Evolutionary conservation across 805 yeast species (phyloP).

Genomic region (Saccharomycopsis capsularis): DNA sequence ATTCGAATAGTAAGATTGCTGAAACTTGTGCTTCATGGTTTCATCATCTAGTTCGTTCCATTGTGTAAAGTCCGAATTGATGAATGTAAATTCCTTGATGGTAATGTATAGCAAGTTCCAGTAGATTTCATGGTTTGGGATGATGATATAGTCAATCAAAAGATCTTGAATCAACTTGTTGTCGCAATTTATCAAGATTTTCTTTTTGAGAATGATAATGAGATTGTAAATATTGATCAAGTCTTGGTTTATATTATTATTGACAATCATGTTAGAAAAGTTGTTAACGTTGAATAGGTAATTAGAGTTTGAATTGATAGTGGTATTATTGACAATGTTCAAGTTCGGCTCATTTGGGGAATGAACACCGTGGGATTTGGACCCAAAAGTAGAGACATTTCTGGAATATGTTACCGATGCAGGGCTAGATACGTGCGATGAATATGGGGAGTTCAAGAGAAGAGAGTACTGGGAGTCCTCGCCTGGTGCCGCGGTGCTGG

Average conservation of each 20-base stretch:
- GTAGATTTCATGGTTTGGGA: constrained; percentile 35
- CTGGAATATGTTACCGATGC: constrained; percentile 16
- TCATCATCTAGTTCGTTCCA: constrained; percentile 19
- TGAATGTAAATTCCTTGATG: constrained; percentile 38
- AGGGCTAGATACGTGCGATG: constrained; percentile 20
- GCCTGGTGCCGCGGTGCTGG: neutral
- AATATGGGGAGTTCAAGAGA: constrained; percentile 19
- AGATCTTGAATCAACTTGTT: constrained; percentile 41
- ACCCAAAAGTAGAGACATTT: constrained; percentile 18
- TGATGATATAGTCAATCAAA: constrained; percentile 39
- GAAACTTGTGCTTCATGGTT: constrained; percentile 15
- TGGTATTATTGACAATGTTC: constrained; percentile 20
- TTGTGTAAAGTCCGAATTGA: constrained; percentile 21
- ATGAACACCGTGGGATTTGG: constrained; percentile 22
- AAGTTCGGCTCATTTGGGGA: constrained; percentile 21
- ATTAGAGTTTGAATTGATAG: constrained; percentile 20
- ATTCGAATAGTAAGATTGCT: constrained; percentile 15
- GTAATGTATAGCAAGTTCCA: constrained; percentile 42
- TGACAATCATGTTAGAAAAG: constrained; percentile 20
- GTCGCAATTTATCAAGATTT: constrained; percentile 45
- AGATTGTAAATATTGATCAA: constrained; percentile 28
- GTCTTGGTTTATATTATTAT: constrained; percentile 23
- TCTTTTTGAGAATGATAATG: constrained; percentile 40
- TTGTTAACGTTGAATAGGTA: constrained; percentile 20
- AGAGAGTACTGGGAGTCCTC: constrained; percentile 17